Conservation (phyloP, 1,284 basidiomycete species). For the Marasmius fiardii region DNA sequence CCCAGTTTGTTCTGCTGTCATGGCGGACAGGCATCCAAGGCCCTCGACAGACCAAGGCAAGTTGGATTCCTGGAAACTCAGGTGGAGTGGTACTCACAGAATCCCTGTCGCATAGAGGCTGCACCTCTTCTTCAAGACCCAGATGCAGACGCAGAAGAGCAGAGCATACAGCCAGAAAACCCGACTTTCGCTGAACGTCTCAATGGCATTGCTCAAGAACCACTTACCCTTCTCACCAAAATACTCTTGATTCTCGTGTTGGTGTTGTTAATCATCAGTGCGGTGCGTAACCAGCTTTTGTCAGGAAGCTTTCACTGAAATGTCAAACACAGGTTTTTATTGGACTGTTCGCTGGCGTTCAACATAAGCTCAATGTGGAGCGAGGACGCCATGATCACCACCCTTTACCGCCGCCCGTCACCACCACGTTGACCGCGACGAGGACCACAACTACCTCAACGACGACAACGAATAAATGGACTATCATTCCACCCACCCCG, state of each 20-base stretch:
- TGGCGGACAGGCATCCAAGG: conserved; percentile 19
- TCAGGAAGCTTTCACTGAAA: not conserved
- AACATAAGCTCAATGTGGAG: conserved; percentile 66
- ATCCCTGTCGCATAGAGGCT: conserved; percentile 36
- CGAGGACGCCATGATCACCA: conserved; percentile 32
- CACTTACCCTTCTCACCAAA: conserved; percentile 83
- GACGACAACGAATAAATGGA: conserved; percentile 32
- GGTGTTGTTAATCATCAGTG: conserved; percentile 76
- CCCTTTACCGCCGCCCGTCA: conserved; percentile 18
- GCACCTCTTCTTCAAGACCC: conserved; percentile 50
- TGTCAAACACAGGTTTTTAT: conserved; percentile 61
- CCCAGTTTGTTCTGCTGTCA: conserved; percentile 2
- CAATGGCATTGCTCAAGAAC: conserved; percentile 61
- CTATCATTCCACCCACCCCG: conserved; percentile 38
- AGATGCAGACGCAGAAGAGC: conserved; percentile 31
- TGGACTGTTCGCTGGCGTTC: conserved; percentile 87
- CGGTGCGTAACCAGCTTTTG: conserved; percentile 33
- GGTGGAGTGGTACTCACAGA: not conserved
- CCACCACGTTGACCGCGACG: conserved; percentile 10
- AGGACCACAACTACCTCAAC: conserved; percentile 24
- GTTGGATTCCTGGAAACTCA: conserved; percentile 11
- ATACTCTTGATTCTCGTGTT: conserved; percentile 75
- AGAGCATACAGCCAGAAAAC: conserved; percentile 18
- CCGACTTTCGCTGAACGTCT: conserved; percentile 48
- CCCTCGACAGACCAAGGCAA: conserved; percentile 39